phyloP scores from a whole-genome alignment of 2,329 filamentous ascomycete genomes.

The Cordyceps tenuipes region DNA sequence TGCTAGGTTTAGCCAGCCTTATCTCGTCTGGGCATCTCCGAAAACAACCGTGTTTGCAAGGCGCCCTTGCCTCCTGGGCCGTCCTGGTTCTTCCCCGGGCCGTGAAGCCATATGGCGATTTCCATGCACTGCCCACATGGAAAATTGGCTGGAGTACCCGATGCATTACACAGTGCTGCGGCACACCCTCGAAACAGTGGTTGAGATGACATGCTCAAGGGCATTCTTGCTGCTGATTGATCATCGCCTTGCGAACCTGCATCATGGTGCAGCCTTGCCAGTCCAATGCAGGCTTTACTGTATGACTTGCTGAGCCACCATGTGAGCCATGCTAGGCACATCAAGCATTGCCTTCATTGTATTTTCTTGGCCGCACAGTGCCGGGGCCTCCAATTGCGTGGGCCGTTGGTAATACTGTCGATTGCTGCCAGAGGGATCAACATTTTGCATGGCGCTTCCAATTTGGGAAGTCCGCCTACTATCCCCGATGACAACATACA shows the following conservation, averaged over 20 bases:
- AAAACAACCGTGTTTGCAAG: background rate
- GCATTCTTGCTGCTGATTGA: background rate
- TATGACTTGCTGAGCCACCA: background rate
- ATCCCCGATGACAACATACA: background rate
- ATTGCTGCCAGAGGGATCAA: background rate
- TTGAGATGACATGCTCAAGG: background rate
- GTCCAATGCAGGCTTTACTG: background rate
- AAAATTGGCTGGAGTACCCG: background rate
- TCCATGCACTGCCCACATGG: background rate
- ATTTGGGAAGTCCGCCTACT: conserved; percentile 6
- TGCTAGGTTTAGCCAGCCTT: background rate
- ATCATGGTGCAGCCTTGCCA: background rate
- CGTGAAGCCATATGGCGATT: conserved; percentile 5
- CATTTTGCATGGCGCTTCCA: conserved; percentile 1
- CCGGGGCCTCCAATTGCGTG: background rate
- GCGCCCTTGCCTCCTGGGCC: background rate
- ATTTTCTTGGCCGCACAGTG: background rate
- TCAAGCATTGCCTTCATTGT: background rate
- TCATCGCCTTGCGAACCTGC: background rate
- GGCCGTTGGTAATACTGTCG: background rate
- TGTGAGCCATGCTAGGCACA: background rate
- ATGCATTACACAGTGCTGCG: background rate
- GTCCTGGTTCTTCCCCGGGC: background rate
- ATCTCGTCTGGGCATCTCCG: background rate
- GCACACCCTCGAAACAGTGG: background rate